Percentiles rank a stretch among this genome's conserved stretches.
Conservation (phyloP, 2,329 filamentous ascomycete species). For the Fulvia fulva region DNA sequence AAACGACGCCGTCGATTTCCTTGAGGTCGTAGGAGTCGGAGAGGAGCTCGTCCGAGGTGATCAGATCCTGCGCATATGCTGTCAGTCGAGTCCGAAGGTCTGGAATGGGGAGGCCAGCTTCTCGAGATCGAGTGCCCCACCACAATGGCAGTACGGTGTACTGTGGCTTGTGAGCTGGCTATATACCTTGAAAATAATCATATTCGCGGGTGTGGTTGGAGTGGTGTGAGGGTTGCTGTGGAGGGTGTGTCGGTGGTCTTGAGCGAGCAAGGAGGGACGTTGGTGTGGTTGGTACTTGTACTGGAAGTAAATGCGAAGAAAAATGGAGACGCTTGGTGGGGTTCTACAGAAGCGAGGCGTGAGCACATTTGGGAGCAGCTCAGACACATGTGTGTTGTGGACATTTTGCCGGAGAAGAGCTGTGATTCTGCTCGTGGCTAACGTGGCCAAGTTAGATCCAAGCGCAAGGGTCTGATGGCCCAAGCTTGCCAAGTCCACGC, state of each 20-base stretch:
- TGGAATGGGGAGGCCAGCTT: not conserved
- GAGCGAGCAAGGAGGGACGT: conserved; percentile 11
- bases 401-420: too few relatives aligned
- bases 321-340: not conserved
- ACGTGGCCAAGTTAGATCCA: too few relatives aligned
- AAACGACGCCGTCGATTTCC: conserved; percentile 73
- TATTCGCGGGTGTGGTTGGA: conserved; percentile 36
- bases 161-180: not conserved
- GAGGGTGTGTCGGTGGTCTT: conserved; percentile 19
- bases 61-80: conserved; percentile 63
- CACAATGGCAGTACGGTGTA: not conserved
- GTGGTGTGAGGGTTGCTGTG: conserved; percentile 6
- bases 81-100: conserved; percentile 11
- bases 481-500: too few relatives aligned
- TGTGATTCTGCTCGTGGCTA: too few relatives aligned
- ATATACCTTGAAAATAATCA: conserved; percentile 58
- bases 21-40: conserved; percentile 89
- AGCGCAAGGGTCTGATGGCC: too few relatives aligned
- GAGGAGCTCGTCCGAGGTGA: conserved; percentile 92
- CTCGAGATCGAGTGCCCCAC: conserved; percentile 6
- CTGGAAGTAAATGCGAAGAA: conserved; percentile 3
- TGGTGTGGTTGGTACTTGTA: not conserved
- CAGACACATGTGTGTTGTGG: too few relatives aligned
- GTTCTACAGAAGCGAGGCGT: not conserved
- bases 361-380: too few relatives aligned